Base-by-base conservation (phyloP, 345 rosid genomes). In the Sapria himalayana region DNA sequence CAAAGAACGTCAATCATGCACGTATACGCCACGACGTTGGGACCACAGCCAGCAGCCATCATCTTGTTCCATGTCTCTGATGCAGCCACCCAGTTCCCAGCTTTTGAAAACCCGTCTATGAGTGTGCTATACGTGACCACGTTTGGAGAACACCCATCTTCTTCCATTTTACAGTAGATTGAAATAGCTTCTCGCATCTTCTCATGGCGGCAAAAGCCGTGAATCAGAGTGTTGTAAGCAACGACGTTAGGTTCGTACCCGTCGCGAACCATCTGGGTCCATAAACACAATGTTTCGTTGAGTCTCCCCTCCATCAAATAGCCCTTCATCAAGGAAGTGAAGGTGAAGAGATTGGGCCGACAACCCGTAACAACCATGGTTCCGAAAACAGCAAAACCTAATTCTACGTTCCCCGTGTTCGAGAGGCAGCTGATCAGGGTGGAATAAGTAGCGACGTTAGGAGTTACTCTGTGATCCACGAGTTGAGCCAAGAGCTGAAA, bases 1-100 rank as follows among this genome's bases (percentile, higher is more conserved):
- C 94, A 86, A 45, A 81, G 79, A 31, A 61, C 72, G 49, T 70
- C 64, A 34, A 86, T 73, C 94, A 86, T 81, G 63, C 76, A 65
- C 16, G 92, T 81, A 53, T 81, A 81, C n/a, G 65, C 72, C 25
- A 78, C 79, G 46, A 68, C 74, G 43, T 81, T 81, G 21, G 92
- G 94, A 51, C 11, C 49, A 56, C 79, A 75, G 43, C 92, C 74
- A 43, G 34, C 46, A 6, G 56, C 42, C 40, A 78, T 62, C 97
- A 85, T 85, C 72, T 48, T 69, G 51, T 85, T 81, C 97, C 97
- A 85, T 32, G 46, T 59, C 50, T 71, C 63, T 11, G 81, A 78
- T 33, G 89, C 86, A 18, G 66, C 76, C 18, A 18, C 44, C 16
- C 75, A 58, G 58, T 67, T 62, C 37, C 78, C 79, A 1, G 58